phyloP scores from a whole-genome alignment of 2,329 filamentous ascomycete genomes.

The Aspergillus sp. region DNA sequence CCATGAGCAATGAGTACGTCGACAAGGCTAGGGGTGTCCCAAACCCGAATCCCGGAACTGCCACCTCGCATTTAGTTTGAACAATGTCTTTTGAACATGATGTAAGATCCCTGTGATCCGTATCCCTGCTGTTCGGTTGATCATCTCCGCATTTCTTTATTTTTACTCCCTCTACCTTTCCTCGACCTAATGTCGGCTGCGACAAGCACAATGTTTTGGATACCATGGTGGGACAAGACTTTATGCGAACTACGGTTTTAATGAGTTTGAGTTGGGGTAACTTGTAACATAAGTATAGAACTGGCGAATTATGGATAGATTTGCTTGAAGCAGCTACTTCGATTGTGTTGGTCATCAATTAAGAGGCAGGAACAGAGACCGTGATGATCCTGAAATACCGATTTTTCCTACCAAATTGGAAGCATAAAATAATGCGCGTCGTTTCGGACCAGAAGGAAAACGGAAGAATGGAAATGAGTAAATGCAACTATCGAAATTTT shows the following conservation, averaged over 20 bases:
- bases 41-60: slow-evolving; percentile 31
- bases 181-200: not conserved
- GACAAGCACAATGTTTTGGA: not conserved
- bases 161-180: slow-evolving; percentile 1
- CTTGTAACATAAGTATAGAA: slow-evolving; percentile 18
- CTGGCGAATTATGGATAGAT: slow-evolving; percentile 7
- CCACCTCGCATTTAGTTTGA: slow-evolving; percentile 32
- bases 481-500: not conserved
- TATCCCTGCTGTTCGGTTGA: not conserved
- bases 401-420: not conserved
- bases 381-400: not conserved
- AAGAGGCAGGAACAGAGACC: not conserved
- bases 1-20: slow-evolving; percentile 40
- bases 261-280: slow-evolving; percentile 9
- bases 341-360: not conserved
- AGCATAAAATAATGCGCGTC: not conserved
- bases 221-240: slow-evolving; percentile 2
- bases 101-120: not conserved
- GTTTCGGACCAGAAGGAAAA: not conserved
- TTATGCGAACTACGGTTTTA: slow-evolving; percentile 12
- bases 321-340: not conserved
- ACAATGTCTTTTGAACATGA: not conserved
- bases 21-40: slow-evolving; percentile 34
- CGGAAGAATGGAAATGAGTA: not conserved
- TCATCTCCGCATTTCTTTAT: not conserved